Conservation (phyloP, 192 early-diverging fungal genomes). For the Coemansia sp. region DNA sequence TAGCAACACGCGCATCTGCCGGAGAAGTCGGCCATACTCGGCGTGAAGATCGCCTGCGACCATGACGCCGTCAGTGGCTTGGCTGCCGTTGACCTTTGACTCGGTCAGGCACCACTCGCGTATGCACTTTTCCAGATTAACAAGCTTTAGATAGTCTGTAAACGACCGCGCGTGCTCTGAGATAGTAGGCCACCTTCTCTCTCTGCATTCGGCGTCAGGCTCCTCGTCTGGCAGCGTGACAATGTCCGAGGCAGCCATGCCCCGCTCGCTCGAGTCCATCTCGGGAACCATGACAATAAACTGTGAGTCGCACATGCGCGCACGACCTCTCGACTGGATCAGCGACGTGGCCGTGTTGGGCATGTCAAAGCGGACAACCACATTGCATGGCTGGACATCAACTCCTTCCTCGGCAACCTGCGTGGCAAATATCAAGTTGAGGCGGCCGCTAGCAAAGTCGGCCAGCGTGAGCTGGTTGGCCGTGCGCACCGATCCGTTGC, state of each 20-base stretch:
- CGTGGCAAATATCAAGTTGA: conserved; percentile 86
- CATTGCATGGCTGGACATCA: conserved; percentile 88
- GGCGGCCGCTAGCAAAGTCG: conserved; percentile 61
- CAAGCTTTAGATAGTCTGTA: conserved; percentile 40
- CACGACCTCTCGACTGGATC: conserved; percentile 90
- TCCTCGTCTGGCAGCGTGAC: background rate
- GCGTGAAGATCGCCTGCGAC: conserved; percentile 9
- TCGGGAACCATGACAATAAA: conserved; percentile 72
- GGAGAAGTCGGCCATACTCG: conserved; percentile 23
- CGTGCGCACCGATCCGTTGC: conserved; percentile 25
- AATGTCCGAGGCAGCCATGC: background rate
- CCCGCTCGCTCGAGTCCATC: conserved; percentile 11
- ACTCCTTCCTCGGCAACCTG: conserved; percentile 94
- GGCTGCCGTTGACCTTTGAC: background rate
- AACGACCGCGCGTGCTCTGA: conserved; percentile 25
- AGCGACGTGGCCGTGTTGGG: conserved; percentile 69
- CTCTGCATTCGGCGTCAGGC: background rate
- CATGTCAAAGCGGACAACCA: conserved; percentile 83
- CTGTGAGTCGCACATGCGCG: conserved; percentile 66
- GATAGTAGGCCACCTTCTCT: background rate
- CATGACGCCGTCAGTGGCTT: conserved; percentile 12
- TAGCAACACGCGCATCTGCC: conserved; percentile 10
- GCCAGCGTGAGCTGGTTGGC: conserved; percentile 54
- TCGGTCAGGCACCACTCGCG: conserved; percentile 57
- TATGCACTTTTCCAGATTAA: conserved; percentile 60